Conservation (phyloP, 2,329 filamentous ascomycete species). For the Diaporthe citri region DNA sequence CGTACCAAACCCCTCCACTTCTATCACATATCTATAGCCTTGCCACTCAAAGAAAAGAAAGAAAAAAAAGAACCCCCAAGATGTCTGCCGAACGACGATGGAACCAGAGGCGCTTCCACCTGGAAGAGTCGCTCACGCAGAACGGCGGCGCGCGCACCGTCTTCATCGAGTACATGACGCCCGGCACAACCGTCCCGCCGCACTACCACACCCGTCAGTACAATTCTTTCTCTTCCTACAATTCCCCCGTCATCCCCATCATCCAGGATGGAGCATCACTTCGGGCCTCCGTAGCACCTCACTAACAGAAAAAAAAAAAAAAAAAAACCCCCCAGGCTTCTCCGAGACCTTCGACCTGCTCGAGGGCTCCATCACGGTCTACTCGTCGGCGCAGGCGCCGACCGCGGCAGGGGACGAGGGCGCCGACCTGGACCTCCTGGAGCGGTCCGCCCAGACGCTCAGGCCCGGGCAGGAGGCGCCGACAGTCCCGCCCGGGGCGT, state of each 20-base stretch:
- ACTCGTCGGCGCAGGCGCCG: constrained; percentile 29
- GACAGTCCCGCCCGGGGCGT: constrained; percentile 31
- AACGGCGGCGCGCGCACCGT: constrained; percentile 41
- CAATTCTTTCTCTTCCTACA: not conserved
- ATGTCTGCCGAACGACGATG: constrained; percentile 41
- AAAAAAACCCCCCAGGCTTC: constrained; percentile 24
- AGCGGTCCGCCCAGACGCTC: constrained; percentile 15
- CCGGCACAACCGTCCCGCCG: constrained; percentile 41
- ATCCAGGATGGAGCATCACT: not conserved
- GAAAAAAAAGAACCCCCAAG: not conserved
- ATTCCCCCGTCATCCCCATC: too few species aligned
- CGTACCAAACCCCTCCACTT: not conserved
- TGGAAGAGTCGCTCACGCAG: constrained; percentile 41
- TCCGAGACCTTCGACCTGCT: constrained; percentile 41
- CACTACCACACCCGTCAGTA: constrained; percentile 39
- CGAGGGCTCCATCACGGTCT: constrained; percentile 40
- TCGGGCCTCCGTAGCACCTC: not conserved
- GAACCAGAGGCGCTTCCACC: constrained; percentile 39
- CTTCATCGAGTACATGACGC: constrained; percentile 42
- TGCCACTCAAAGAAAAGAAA: not conserved
- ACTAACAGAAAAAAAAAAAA: not conserved
- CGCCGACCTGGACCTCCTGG: constrained; percentile 15
- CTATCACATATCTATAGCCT: not conserved
- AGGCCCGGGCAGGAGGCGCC: not conserved
- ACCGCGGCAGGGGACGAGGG: constrained; percentile 21